A percentile compares a stretch with the other conserved stretches of the same genome.
Evolutionary conservation across 495 filamentous ascomycete genomes (phyloP).

Genomic region (Penicillium goetzii): DNA sequence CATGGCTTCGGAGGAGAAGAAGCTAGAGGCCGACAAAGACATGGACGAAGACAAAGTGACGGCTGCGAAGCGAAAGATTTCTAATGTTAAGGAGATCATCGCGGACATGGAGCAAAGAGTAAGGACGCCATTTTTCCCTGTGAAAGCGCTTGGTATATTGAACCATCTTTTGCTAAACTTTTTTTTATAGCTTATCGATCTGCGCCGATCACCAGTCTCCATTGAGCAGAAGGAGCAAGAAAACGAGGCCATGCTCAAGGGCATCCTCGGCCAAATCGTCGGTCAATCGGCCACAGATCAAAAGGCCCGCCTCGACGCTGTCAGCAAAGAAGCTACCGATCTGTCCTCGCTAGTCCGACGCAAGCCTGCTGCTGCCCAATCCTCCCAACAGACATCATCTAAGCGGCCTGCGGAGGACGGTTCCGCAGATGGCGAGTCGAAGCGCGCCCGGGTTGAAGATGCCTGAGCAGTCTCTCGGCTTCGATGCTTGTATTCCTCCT

Average conservation of each 20-base stretch:
- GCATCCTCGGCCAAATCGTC: slow-evolving; percentile 74
- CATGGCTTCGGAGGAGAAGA: slow-evolving; percentile 73
- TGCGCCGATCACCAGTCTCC: slow-evolving; percentile 71
- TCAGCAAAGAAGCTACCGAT: slow-evolving; percentile 79
- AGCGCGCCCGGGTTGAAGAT: slow-evolving; percentile 37
- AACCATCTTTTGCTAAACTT: slow-evolving; percentile 16
- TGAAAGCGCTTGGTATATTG: not conserved
- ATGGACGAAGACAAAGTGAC: slow-evolving; percentile 50
- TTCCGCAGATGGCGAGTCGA: slow-evolving; percentile 29
- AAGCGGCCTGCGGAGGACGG: slow-evolving; percentile 40
- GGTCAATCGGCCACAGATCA: slow-evolving; percentile 66
- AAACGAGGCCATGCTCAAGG: slow-evolving; percentile 56
- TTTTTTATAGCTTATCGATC: slow-evolving; percentile 66
- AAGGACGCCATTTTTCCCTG: slow-evolving; percentile 29
- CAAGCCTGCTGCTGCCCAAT: slow-evolving; percentile 56
- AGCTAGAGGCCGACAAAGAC: slow-evolving; percentile 59
- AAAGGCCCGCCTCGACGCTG: slow-evolving; percentile 72
- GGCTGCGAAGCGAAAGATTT: slow-evolving; percentile 65
- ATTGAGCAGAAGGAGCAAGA: slow-evolving; percentile 55
- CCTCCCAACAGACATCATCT: slow-evolving; percentile 22
- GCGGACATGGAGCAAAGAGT: slow-evolving; percentile 85
- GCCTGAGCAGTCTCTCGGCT: slow-evolving; percentile 1
- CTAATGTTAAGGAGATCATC: slow-evolving; percentile 84
- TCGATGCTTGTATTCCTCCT: not conserved
- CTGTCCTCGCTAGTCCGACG: slow-evolving; percentile 79